phyloP scores from a whole-genome alignment of 176 grass and related monocot species.

The Juncus inflexus region DNA sequence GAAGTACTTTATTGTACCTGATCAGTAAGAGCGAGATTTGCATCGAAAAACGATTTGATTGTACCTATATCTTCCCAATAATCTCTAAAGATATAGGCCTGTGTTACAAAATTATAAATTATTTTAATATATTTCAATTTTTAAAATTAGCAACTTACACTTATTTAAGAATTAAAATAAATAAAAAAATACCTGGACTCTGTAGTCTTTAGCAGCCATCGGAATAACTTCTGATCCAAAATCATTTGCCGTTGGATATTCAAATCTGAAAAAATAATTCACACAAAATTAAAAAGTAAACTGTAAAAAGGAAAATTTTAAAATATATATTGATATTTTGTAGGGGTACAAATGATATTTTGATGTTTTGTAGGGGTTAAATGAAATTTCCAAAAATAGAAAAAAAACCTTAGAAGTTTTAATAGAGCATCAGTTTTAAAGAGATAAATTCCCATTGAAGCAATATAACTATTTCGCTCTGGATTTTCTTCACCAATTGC shows the following conservation, averaged over 20 bases:
- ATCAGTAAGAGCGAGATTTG: slow-evolving; percentile 74
- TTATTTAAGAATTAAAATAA: background rate
- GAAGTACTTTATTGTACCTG: slow-evolving; percentile 34
- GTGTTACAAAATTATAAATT: background rate
- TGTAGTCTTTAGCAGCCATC: slow-evolving; percentile 58
- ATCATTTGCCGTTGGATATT: slow-evolving; percentile 75
- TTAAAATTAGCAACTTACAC: slow-evolving; percentile 5
- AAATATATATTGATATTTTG: too few species aligned
- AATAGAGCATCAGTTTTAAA: slow-evolving; percentile 62
- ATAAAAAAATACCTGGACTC: slow-evolving; percentile 52
- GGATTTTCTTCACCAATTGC: slow-evolving; percentile 46
- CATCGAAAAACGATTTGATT: slow-evolving; percentile 81
- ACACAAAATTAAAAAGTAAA: background rate
- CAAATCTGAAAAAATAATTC: slow-evolving; percentile 34
- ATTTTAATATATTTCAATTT: background rate
- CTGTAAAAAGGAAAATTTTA: background rate
- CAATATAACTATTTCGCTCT: slow-evolving; percentile 51
- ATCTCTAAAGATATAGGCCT: slow-evolving; percentile 73
- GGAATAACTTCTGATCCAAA: slow-evolving; percentile 90
- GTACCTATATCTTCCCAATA: slow-evolving; percentile 91
- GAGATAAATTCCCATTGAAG: slow-evolving; percentile 81
- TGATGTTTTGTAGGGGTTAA: background rate
- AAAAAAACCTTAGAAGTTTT: slow-evolving; percentile 58
- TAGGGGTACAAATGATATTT: background rate
- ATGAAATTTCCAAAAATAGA: background rate